Evolutionary conservation across 1,139 yeast species (phyloP).

Genomic region (Candida gigantensis): DNA sequence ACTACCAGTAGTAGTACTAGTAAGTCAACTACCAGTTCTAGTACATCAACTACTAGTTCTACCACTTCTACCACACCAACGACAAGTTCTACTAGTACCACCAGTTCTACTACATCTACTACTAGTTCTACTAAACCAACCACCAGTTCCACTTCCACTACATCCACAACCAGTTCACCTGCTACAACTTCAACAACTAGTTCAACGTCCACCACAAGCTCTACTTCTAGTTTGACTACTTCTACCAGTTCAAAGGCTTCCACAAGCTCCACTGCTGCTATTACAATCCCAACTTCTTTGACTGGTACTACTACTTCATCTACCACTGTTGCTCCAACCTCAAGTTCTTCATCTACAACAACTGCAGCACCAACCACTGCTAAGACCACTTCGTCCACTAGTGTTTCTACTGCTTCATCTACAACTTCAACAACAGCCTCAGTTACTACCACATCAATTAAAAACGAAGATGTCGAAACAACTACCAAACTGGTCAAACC

Average conservation of each 20-base stretch:
- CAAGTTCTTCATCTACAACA: too few species aligned
- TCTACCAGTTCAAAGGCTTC: slow-evolving; percentile 11
- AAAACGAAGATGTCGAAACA: too few species aligned
- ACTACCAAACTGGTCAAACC: too few species aligned
- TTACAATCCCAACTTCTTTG: slow-evolving; percentile 8
- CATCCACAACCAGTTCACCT: too few species aligned
- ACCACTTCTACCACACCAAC: slow-evolving; percentile 12
- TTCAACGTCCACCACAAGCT: slow-evolving; percentile 1
- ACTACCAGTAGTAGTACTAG: slow-evolving; percentile 9
- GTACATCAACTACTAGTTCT: slow-evolving; percentile 14
- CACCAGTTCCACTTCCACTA: slow-evolving; percentile 8
- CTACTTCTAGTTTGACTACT: slow-evolving; percentile 9
- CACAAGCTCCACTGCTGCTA: slow-evolving; percentile 2
- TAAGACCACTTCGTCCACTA: slow-evolving; percentile 4
- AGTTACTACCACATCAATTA: slow-evolving; percentile 1
- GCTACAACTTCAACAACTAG: slow-evolving; percentile 7
- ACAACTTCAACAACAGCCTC: slow-evolving; percentile 5
- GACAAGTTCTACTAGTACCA: slow-evolving; percentile 11
- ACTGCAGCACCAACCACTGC: too few species aligned
- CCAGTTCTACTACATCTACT: slow-evolving; percentile 10
- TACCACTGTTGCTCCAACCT: too few species aligned
- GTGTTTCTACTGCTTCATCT: slow-evolving; percentile 10
- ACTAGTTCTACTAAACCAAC: slow-evolving; percentile 10
- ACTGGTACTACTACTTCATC: slow-evolving; percentile 7
- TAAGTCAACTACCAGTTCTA: slow-evolving; percentile 9